A percentile compares a stretch with the other conserved stretches of the same genome.
phyloP scores from a whole-genome alignment of 2,329 filamentous ascomycete species.

The Orbilia javanica region DNA sequence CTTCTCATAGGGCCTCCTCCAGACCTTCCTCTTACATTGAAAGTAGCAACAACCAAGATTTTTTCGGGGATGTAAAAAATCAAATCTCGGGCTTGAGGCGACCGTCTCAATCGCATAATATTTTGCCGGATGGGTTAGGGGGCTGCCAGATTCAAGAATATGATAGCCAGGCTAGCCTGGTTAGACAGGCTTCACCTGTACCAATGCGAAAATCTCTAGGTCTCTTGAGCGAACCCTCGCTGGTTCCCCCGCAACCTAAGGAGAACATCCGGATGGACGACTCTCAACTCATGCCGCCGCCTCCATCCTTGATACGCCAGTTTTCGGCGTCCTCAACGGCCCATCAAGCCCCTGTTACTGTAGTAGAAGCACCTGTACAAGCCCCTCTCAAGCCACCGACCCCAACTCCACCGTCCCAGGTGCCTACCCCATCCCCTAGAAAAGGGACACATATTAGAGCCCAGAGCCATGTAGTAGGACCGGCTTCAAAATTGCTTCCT shows the following conservation, averaged over 20 bases:
- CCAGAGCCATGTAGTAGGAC: conserved; percentile 43
- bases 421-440: conserved; percentile 49
- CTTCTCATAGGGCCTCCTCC: conserved; percentile 28
- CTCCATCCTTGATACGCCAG: conserved; percentile 43
- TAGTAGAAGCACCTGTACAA: conserved; percentile 30
- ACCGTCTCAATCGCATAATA: conserved; percentile 25
- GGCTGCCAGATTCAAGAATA: conserved; percentile 18
- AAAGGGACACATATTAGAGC: conserved; percentile 49
- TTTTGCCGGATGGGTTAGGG: conserved; percentile 10
- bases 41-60: conserved; percentile 15
- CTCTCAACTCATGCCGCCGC: conserved; percentile 53
- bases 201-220: conserved; percentile 44
- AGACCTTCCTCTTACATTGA: conserved; percentile 38
- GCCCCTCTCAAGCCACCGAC: conserved; percentile 41
- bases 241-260: conserved; percentile 13
- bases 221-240: conserved; percentile 38
- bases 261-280: conserved; percentile 28
- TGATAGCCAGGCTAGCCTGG: conserved; percentile 14
- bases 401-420: conserved; percentile 44
- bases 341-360: background rate
- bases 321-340: conserved; percentile 29
- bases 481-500: conserved; percentile 22
- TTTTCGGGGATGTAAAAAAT: conserved; percentile 20
- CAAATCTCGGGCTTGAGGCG: conserved; percentile 25
- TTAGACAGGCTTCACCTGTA: conserved; percentile 32